Base-by-base conservation (phyloP, 2,329 filamentous ascomycete species). In the Hypoxylon rubiginosum region DNA sequence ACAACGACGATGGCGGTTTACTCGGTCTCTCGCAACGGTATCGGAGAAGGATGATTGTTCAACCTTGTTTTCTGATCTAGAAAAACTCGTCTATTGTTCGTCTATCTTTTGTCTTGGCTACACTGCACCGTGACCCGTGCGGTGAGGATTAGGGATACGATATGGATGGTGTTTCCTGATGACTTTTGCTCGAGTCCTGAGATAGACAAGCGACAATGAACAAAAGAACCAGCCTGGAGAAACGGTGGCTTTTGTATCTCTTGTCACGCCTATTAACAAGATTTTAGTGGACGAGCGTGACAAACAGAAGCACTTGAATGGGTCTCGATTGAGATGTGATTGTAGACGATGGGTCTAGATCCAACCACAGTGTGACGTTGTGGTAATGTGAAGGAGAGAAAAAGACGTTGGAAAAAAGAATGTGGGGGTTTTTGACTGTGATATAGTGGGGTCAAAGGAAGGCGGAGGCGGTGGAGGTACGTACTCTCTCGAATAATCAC, bases 81-180 rank as follows among this genome's bases (percentile, higher is more conserved):
- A 68, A 60, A 66, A 58, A 71, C 70, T 75, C 73, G 65, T 76
- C 72, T 76, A 73, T 70, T 65, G 71, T 70, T 68, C 63, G 67
- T 74, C 67, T 69, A 68, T 69, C 62, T 72, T 73, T 50, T 67
- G 63, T 71, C 72, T 52, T 70, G 71, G 62, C 69, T 74, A 75
- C 76, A 78, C 75, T 74, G 73, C 75, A 76, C 74, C 72, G 73
- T 73, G 72, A 71, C 74, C 75, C 72, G 76, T 75, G 75, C 72
- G 72, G 71, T 68, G 67, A 69, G 51, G 61, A 70, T 64, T 66
- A 60, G 68, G 57, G 63, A 59, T 62, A 62, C 65, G 54, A 48
- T 68, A n/a, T 51, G 30, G 52, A 46, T 66, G 48, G 66, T 30
- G n/a, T 53, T 32, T 70, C 56, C 63, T 63, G 65, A 63, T 60